Percentiles rank a stretch among this genome's conserved stretches.
phyloP scores from a whole-genome alignment of 208 protist species.

The Hexamita inflata region DNA sequence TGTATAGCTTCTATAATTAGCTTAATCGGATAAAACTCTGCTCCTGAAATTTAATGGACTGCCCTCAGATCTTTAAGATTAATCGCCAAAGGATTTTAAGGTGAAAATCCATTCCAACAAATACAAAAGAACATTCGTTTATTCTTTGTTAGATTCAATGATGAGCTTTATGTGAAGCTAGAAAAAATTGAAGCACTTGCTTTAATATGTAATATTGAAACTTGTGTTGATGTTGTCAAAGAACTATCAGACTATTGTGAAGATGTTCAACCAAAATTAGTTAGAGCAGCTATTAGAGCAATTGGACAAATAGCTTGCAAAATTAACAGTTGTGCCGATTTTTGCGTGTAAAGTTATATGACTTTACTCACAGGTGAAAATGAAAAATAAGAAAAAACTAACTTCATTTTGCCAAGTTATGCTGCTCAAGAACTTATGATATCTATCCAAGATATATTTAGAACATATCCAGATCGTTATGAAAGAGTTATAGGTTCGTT shows the following conservation, averaged over 20 bases:
- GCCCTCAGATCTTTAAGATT: conserved; percentile 24
- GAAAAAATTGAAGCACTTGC: conserved; percentile 41
- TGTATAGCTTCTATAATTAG: neutral
- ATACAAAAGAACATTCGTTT: conserved; percentile 10
- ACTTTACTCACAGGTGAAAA: conserved; percentile 1
- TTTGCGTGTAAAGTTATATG: neutral
- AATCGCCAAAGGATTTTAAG: neutral
- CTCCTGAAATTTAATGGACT: conserved; percentile 36
- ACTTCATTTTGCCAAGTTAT: conserved; percentile 3
- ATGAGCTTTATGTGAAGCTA: conserved; percentile 42
- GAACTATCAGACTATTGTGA: conserved; percentile 11
- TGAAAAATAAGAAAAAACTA: neutral
- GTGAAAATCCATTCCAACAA: neutral
- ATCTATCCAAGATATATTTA: conserved; percentile 33
- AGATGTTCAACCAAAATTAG: neutral
- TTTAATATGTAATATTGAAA: neutral
- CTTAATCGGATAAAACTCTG: conserved; percentile 50
- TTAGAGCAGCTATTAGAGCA: neutral
- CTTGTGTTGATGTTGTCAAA: neutral
- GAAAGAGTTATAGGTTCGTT: conserved; percentile 33
- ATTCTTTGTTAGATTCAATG: conserved; percentile 42
- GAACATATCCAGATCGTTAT: conserved; percentile 37
- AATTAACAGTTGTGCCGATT: neutral
- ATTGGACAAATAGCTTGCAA: neutral
- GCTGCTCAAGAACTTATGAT: conserved; percentile 29